Evolutionary conservation across 73 alveolate genomes (phyloP).

Genomic region (Paramecium sonneborni): DNA sequence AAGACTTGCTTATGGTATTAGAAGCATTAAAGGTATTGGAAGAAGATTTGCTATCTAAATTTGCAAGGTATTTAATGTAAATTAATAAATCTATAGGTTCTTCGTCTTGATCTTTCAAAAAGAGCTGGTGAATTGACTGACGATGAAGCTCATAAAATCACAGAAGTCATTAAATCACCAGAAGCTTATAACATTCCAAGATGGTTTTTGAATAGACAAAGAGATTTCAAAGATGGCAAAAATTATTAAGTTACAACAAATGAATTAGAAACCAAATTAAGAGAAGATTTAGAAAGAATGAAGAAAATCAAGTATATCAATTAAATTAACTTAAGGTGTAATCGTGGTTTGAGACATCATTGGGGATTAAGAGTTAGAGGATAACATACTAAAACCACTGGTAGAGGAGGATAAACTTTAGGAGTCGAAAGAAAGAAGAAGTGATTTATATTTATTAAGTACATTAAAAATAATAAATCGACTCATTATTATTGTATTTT

Average conservation of each 20-base stretch:
- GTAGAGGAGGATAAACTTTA: constrained; percentile 98
- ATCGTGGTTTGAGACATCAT: constrained; percentile 98
- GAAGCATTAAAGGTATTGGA: constrained; percentile 98
- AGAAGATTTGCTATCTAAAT: constrained; percentile 95
- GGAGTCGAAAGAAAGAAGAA: constrained; percentile 97
- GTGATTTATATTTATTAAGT: constrained; percentile 8
- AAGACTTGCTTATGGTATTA: constrained; percentile 96
- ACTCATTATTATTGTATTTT: not conserved
- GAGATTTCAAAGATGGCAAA: constrained; percentile 93
- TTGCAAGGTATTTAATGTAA: constrained; percentile 69
- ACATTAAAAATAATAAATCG: constrained; percentile 24
- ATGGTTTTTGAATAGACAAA: constrained; percentile 98
- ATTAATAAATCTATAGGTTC: not conserved
- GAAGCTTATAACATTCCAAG: constrained; percentile 96
- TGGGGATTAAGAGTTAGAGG: constrained; percentile 99
- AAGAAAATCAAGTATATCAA: constrained; percentile 73
- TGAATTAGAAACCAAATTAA: constrained; percentile 92
- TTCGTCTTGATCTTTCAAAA: not conserved
- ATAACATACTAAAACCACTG: constrained; percentile 99
- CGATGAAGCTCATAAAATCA: constrained; percentile 94
- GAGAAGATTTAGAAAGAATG: constrained; percentile 99
- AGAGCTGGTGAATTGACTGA: constrained; percentile 82
- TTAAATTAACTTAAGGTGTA: constrained; percentile 66
- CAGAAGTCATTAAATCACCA: constrained; percentile 95
- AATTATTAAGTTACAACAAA: constrained; percentile 90